Base-by-base conservation (phyloP, 2,329 filamentous ascomycete genomes). In the Venturia pyrina region DNA sequence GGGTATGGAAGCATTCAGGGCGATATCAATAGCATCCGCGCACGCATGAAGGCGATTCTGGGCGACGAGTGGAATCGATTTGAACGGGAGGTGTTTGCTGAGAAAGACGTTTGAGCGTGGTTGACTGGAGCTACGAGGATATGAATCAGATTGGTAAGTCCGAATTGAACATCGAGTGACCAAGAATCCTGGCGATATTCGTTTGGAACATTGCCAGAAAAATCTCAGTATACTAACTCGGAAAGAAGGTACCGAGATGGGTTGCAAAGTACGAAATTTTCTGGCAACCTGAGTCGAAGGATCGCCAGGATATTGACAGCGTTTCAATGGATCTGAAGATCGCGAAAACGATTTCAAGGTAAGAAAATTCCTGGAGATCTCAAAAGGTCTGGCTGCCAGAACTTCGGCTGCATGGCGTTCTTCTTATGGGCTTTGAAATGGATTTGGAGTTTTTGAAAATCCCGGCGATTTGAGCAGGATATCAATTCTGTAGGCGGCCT, bases 1-100 rank as follows among this genome's bases (percentile, higher is more conserved):
- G 60, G 28, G 15, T 46, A 41, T 15, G 43, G 43, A 10, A 21
- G 24, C 37, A 44, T 62, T 17, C 60, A 62, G n/a, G 19, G 60
- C 21, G 40, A 62, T 19, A 28, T 62, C 21, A 43, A 46, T 28
- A 46, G n/a, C 21, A 62, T 62, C 37, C 37, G 43, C 40, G 60
- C 37, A 8, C 32, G 21, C 1, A 62, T 62, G 60, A 62, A 62
- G 28, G 40, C 37, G 28, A 40, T 62, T 10, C 7, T 62, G 37
- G 60, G 60, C 15, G 60, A 62, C n/a, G 43, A 62, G n/a, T 62
- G 60, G 60, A 40, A 41, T 10, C 40, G 13, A 2, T 62, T 62
- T 11, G 60, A 62, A 32, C 41, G 53, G n/a, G 53, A 59, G 28
- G 53, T 37, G 2, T 37, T n/a, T 59, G 53, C 53, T n/a, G 53